Evolutionary conservation across 768 basidiomycete genomes (phyloP).

Genomic region (Phlebiopsis gigantea): DNA sequence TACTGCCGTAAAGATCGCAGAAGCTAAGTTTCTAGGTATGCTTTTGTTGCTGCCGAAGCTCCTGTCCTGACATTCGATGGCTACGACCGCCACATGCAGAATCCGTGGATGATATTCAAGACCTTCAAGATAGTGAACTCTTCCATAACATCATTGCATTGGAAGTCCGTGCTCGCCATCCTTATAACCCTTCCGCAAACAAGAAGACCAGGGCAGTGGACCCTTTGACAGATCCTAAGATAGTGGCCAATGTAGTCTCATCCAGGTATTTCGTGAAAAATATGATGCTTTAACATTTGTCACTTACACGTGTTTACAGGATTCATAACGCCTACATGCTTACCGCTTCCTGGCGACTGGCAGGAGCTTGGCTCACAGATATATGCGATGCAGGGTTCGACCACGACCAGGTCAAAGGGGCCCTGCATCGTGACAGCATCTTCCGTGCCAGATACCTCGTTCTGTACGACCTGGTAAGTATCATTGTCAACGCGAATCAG

Average conservation of each 20-base stretch:
- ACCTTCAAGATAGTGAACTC: conserved; percentile 58
- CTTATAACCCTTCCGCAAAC: conserved; percentile 13
- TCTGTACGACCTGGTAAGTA: conserved; percentile 57
- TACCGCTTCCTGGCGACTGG: conserved; percentile 78
- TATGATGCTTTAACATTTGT: conserved; percentile 1
- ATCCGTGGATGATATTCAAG: conserved; percentile 57
- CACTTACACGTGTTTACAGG: conserved; percentile 31
- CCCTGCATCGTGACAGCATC: conserved; percentile 45
- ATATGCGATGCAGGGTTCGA: conserved; percentile 45
- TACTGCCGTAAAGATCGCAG: conserved; percentile 59
- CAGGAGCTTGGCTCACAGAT: conserved; percentile 50
- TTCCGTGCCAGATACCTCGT: conserved; percentile 58
- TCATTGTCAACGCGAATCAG: conserved; percentile 58
- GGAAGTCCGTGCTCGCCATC: conserved; percentile 51
- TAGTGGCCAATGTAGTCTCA: conserved; percentile 54
- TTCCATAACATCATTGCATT: conserved; percentile 53
- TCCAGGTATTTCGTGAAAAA: conserved; percentile 44
- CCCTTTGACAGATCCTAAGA: conserved; percentile 33
- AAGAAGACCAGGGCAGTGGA: conserved; percentile 14
- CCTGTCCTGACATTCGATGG: background rate
- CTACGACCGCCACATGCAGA: conserved; percentile 19
- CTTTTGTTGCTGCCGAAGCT: background rate
- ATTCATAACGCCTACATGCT: conserved; percentile 81
- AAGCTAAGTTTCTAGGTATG: conserved; percentile 69
- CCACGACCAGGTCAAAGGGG: conserved; percentile 45